Evolutionary conservation across 2,329 filamentous ascomycete species (phyloP).

Genomic region (Raffaelea arxii): DNA sequence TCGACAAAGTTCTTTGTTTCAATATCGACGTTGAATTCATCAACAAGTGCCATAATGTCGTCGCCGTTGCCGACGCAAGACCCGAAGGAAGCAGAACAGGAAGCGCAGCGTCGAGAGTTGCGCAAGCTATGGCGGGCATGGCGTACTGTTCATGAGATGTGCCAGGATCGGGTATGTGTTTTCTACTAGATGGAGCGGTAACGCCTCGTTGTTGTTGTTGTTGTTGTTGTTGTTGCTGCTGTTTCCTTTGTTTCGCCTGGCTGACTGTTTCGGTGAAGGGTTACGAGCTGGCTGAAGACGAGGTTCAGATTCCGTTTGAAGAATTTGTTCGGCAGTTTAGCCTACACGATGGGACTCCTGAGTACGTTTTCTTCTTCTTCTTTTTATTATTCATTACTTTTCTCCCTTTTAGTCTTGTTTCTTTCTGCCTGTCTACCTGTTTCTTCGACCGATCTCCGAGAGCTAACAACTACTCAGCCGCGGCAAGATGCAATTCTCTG

Average conservation of each 20-base stretch:
- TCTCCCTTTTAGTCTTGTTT: no score
- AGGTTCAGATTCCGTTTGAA: slow-evolving; percentile 78
- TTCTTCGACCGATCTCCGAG: no score
- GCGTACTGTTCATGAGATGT: slow-evolving; percentile 92
- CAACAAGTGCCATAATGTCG: no score
- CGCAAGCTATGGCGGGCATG: slow-evolving; percentile 85
- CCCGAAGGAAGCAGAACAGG: slow-evolving; percentile 12
- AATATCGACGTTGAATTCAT: no score
- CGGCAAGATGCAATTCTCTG: slow-evolving; percentile 76
- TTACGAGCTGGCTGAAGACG: slow-evolving; percentile 83
- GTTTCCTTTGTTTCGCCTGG: not conserved
- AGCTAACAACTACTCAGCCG: slow-evolving; percentile 51
- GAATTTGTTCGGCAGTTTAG: slow-evolving; percentile 67
- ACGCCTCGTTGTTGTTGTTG: no score
- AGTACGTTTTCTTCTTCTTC: no score
- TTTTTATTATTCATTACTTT: no score
- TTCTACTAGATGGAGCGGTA: slow-evolving; percentile 12
- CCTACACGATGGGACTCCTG: slow-evolving; percentile 61
- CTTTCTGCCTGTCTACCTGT: no score
- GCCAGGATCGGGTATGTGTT: slow-evolving; percentile 67
- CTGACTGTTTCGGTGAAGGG: slow-evolving; percentile 48
- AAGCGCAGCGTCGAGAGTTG: slow-evolving; percentile 39
- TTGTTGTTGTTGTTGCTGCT: not conserved
- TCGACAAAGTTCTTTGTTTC: no score
- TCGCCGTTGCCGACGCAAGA: slow-evolving; percentile 5